A percentile compares a stretch with the other conserved stretches of the same genome.
Evolutionary conservation across 805 yeast genomes (phyloP).

Genomic region (Wickerhamiella alocasiicola): DNA sequence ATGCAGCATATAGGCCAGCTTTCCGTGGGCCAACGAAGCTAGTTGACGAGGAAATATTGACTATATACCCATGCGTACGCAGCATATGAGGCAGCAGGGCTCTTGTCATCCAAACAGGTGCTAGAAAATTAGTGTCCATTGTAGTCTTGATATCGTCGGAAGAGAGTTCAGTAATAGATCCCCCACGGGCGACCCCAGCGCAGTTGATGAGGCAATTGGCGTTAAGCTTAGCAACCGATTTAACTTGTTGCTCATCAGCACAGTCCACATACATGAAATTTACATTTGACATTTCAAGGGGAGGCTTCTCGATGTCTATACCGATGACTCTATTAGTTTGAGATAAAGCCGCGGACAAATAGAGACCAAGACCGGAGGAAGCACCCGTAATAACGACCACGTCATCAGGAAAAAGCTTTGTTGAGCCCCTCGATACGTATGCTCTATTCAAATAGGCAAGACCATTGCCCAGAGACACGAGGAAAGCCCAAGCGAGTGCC

Average conservation of each 20-base stretch:
- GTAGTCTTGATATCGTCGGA: conserved; percentile 38
- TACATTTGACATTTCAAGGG: conserved; percentile 12
- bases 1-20: conserved; percentile 61
- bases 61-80: conserved; percentile 46
- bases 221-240: conserved; percentile 44
- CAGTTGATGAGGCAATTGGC: conserved; percentile 72
- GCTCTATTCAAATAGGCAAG: neutral
- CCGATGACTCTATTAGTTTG: conserved; percentile 13
- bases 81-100: conserved; percentile 55
- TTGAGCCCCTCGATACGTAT: conserved; percentile 1
- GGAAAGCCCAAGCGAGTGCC: conserved; percentile 2
- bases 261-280: conserved; percentile 13
- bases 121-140: conserved; percentile 47
- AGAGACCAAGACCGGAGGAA: conserved; percentile 21
- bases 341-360: conserved; percentile 18
- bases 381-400: conserved; percentile 22
- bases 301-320: conserved; percentile 16
- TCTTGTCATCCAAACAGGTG: conserved; percentile 53
- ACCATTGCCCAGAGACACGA: neutral
- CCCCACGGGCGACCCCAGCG: conserved; percentile 78
- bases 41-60: conserved; percentile 62
- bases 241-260: conserved; percentile 30
- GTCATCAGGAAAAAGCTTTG: conserved; percentile 2
- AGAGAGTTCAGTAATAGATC: conserved; percentile 27
- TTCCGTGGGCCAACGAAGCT: conserved; percentile 71